These are phyloP conservation scores for Pythium brachiatum DNA, from an alignment of 352 stramenopile species.

Conservation along the genomic window DNA sequence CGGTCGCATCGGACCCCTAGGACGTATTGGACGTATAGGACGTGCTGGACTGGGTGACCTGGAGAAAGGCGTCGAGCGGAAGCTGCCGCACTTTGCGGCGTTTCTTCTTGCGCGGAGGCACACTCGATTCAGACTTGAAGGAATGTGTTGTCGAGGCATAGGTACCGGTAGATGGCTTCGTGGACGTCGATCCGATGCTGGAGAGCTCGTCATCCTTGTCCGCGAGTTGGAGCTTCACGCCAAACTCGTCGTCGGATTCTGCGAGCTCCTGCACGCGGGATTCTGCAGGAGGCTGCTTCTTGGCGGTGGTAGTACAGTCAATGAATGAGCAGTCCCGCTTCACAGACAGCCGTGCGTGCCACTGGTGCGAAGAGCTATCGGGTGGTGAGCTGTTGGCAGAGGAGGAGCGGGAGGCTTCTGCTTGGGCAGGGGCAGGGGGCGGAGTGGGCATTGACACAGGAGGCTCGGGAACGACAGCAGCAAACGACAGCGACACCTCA, in stretches of 20 bases:
- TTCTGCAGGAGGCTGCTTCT: constrained; percentile 14
- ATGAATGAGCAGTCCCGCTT: constrained; percentile 65
- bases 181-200: background rate
- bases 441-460: background rate
- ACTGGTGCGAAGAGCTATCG: constrained; percentile 16
- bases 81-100: constrained; percentile 51
- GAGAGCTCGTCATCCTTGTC: constrained; percentile 14
- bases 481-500: background rate
- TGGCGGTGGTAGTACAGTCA: constrained; percentile 27
- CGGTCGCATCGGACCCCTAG: no score
- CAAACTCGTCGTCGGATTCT: constrained; percentile 35
- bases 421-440: background rate
- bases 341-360: constrained; percentile 48
- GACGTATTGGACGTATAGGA: constrained; percentile 7
- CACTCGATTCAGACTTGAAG: background rate
- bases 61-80: constrained; percentile 50
- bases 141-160: background rate
- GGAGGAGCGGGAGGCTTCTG: background rate
- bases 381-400: constrained; percentile 10
- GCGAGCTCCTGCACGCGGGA: constrained; percentile 37
- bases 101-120: constrained; percentile 29
- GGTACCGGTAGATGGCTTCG: background rate
- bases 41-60: constrained; percentile 13
- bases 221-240: constrained; percentile 21
- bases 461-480: background rate